Evolutionary conservation across 768 basidiomycete species (phyloP).

Genomic region (Favolaschia claudopus): DNA sequence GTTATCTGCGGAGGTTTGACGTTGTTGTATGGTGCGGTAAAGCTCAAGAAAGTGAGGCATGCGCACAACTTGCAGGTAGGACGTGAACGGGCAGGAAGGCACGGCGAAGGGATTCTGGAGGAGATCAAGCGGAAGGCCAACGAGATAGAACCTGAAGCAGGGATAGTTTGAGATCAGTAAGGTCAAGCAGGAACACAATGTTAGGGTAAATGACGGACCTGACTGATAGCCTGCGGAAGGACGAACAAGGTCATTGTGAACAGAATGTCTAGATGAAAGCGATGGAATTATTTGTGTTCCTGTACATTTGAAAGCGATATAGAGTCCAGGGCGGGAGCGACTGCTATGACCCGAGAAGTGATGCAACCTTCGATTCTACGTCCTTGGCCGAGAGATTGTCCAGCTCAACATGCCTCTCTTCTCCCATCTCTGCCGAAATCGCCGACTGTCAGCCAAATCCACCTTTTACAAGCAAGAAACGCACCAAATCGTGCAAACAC

Average conservation of each 20-base stretch:
- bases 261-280: slow-evolving; percentile 14
- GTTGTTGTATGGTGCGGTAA: slow-evolving; percentile 36
- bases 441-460: slow-evolving; percentile 3
- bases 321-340: slow-evolving; percentile 14
- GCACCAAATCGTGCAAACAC: slow-evolving; percentile 87
- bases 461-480: slow-evolving; percentile 37
- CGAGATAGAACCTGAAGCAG: slow-evolving; percentile 24
- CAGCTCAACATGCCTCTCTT: slow-evolving; percentile 82
- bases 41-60: slow-evolving; percentile 37
- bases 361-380: slow-evolving; percentile 74
- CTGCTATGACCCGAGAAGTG: slow-evolving; percentile 59
- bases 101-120: slow-evolving; percentile 36
- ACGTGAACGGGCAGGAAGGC: slow-evolving; percentile 38
- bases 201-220: slow-evolving; percentile 1
- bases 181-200: neutral
- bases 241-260: no score
- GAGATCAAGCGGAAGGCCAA: slow-evolving; percentile 27
- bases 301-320: slow-evolving; percentile 25
- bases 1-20: slow-evolving; percentile 37
- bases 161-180: slow-evolving; percentile 14
- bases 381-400: slow-evolving; percentile 77
- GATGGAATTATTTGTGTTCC: slow-evolving; percentile 23
- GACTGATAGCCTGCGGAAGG: no score
- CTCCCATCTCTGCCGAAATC: slow-evolving; percentile 67
- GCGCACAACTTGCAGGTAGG: slow-evolving; percentile 43